A percentile compares a stretch with the other conserved stretches of the same genome.
Conservation (phyloP, 1,284 basidiomycete species). For the Apiotrichum mycotoxinovorans region DNA sequence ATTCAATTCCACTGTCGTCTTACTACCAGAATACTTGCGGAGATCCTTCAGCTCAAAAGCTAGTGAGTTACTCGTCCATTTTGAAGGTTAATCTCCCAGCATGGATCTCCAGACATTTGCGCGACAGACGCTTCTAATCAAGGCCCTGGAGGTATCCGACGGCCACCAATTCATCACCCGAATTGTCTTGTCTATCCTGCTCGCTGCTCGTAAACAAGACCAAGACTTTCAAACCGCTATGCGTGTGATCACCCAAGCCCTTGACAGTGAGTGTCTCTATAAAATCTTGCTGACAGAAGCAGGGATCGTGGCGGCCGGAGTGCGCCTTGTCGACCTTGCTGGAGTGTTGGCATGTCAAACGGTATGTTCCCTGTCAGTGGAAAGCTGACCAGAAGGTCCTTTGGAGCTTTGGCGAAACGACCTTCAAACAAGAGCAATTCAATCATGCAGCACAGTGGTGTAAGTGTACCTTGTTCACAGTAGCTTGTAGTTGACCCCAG, state of each 20-base stretch:
- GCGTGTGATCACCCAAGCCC: neutral
- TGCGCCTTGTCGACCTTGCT: neutral
- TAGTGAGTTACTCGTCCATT: neutral
- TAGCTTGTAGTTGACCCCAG: neutral
- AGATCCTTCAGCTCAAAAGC: neutral
- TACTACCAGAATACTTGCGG: conserved; percentile 2
- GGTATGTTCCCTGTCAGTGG: neutral
- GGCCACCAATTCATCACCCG: neutral
- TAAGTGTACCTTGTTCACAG: neutral
- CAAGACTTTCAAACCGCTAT: conserved; percentile 1
- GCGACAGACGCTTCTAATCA: neutral
- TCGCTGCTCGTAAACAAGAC: conserved; percentile 3
- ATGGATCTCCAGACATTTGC: conserved; percentile 9
- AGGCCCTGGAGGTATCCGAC: neutral
- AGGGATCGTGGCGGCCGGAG: neutral
- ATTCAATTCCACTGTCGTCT: neutral
- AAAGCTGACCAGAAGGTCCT: neutral
- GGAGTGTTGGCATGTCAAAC: conserved; percentile 10
- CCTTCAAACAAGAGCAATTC: neutral
- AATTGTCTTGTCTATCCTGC: conserved; percentile 6
- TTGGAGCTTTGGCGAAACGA: conserved; percentile 11
- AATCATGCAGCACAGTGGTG: conserved; percentile 15
- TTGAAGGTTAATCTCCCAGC: neutral
- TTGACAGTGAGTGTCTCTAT: neutral
- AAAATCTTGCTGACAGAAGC: neutral